Conservation (phyloP, 1,139 yeast species). For the Hemisphaericaspora subhashii region DNA sequence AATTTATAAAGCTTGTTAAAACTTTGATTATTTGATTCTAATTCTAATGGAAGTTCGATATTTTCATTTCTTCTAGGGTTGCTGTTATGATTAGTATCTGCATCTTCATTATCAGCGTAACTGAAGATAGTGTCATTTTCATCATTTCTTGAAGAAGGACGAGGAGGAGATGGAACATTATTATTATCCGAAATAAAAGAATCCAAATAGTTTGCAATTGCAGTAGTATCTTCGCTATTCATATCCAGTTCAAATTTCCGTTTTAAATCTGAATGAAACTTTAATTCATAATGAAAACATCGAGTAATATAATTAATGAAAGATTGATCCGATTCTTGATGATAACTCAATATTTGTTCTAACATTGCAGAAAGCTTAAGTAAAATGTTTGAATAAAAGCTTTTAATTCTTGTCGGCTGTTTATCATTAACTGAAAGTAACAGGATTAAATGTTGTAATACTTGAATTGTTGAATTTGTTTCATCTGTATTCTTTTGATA, state of each 20-base stretch:
- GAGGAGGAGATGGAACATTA: no score
- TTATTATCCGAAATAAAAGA: slow-evolving; percentile 15
- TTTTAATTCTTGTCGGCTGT: slow-evolving; percentile 22
- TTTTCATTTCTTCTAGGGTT: not conserved
- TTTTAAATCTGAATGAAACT: slow-evolving; percentile 20
- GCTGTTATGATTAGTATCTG: not conserved
- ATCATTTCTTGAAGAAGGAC: no score
- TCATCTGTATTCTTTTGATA: not conserved
- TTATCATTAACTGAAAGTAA: slow-evolving; percentile 13
- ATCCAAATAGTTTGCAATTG: slow-evolving; percentile 24
- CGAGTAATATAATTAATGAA: slow-evolving; percentile 21
- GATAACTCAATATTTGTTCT: slow-evolving; percentile 21
- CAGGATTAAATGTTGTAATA: slow-evolving; percentile 7
- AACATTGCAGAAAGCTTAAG: slow-evolving; percentile 21
- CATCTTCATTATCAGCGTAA: slow-evolving; percentile 14
- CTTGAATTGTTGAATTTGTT: slow-evolving; percentile 1
- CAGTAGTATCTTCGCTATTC: slow-evolving; percentile 26
- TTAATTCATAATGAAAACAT: slow-evolving; percentile 24
- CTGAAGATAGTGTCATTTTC: slow-evolving; percentile 28
- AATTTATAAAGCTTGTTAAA: slow-evolving; percentile 24
- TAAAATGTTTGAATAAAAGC: slow-evolving; percentile 21
- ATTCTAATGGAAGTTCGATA: slow-evolving; percentile 13
- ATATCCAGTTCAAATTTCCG: slow-evolving; percentile 16
- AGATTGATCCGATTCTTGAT: slow-evolving; percentile 21
- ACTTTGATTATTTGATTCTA: slow-evolving; percentile 17